These are phyloP conservation scores for Adenanthera pavonina DNA, from an alignment of 306 rosid genomes.

Conservation along the genomic window DNA sequence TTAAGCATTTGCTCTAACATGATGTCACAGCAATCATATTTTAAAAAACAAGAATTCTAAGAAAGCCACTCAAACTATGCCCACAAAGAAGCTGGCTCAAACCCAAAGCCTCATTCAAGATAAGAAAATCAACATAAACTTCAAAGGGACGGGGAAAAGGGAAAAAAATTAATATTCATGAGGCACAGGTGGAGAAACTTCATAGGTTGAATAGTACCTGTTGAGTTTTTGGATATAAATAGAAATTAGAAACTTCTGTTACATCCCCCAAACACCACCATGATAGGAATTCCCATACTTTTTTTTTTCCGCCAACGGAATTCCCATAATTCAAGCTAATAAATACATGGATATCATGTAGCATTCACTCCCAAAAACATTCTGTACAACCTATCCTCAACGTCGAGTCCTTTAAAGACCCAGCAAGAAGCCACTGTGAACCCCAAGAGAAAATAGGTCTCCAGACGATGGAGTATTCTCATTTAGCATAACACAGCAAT, in stretches of 20 bases:
- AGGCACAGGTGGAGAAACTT: conserved; percentile 44
- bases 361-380: not conserved
- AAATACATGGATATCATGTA: not conserved
- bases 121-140: not conserved
- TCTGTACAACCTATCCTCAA: not conserved
- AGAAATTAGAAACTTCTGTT: conserved; percentile 38
- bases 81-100: conserved; percentile 39
- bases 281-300: conserved; percentile 32
- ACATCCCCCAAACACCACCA: conserved; percentile 13
- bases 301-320: too few species aligned
- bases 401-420: not conserved
- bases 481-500: conserved; percentile 34
- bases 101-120: not conserved
- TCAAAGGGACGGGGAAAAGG: not conserved
- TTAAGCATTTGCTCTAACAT: not conserved
- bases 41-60: not conserved
- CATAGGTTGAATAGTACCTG: conserved; percentile 34
- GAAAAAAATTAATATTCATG: conserved; percentile 36
- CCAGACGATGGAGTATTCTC: conserved; percentile 45
- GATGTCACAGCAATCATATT: not conserved
- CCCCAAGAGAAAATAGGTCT: conserved; percentile 37
- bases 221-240: conserved; percentile 52
- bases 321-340: not conserved
- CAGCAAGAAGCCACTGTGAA: not conserved
- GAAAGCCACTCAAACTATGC: conserved; percentile 40